A percentile compares a stretch with the other conserved stretches of the same genome.
These are phyloP conservation scores for Paragyromitra xinjiangensis DNA, from an alignment of 495 filamentous ascomycete species.

Conservation along the genomic window DNA sequence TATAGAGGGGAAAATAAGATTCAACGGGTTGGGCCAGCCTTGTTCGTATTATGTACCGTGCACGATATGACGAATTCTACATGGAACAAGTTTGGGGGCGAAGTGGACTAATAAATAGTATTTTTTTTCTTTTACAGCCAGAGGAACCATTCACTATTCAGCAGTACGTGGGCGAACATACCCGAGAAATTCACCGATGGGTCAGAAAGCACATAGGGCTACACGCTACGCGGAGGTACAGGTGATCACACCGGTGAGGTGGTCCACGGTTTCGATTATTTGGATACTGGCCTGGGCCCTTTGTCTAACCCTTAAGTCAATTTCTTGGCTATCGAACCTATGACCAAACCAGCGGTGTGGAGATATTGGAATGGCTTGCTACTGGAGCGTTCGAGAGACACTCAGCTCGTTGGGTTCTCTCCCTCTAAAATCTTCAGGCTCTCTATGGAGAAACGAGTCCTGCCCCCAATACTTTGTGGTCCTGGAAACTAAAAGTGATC, in stretches of 20 bases:
- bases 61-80: neutral
- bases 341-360: neutral
- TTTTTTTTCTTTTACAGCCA: conserved; percentile 13
- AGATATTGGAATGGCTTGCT: neutral
- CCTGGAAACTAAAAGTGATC: neutral
- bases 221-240: conserved; percentile 24
- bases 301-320: conserved; percentile 30
- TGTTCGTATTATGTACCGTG: conserved; percentile 3
- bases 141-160: neutral
- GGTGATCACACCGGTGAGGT: conserved; percentile 39
- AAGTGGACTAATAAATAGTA: conserved; percentile 36
- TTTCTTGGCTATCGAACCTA: neutral
- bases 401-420: neutral
- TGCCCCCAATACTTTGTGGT: neutral
- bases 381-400: neutral
- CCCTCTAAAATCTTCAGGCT: neutral
- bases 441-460: conserved; percentile 14
- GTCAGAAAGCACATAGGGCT: conserved; percentile 33
- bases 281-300: neutral
- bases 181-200: conserved; percentile 12
- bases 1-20: neutral
- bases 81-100: conserved; percentile 8
- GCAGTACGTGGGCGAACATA: conserved; percentile 27
- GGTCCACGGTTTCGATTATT: conserved; percentile 44
- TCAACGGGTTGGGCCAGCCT: neutral